Base-by-base conservation (phyloP, 805 yeast species). In the Candida patagonica region DNA sequence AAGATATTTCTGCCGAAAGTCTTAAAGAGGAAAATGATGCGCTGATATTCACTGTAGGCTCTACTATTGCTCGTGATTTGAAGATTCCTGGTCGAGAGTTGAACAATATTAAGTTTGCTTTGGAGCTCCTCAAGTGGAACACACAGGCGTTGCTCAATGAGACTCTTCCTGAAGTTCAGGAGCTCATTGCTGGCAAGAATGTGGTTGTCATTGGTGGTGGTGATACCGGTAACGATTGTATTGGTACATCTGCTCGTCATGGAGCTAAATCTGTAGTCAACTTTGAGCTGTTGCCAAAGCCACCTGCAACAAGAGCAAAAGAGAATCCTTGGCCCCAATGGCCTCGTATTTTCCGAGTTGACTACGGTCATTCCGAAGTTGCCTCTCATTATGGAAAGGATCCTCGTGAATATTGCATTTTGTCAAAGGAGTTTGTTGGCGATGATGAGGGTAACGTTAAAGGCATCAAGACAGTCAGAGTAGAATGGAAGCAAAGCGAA, bases 321-420 rank as follows among this genome's bases (percentile, higher is more conserved):
- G 96, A 92, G 65, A 89, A 89, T 66, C 97, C 98, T 63, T 89
- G 98, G 98, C 98, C 98, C 32, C 98, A 89, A 68, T 89, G 97
- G 97, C 97, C 98, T 52, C 74, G 96, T 60, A 76, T 92, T 55
- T 89, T 92, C 81, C 77, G 97, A 57, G 94, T 89, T 44, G 98
- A 89, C 67, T 89, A 89, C 59, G 98, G 98, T 52, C 98, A 89
- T 65, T 73, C 88, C 48, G 98, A 89, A 65, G 97, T 92, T 43
- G 74, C 82, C 44, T 83, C 84, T 37, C 96, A 88, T 63, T 89
- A 88, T 61, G 97, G 97, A 49, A 81, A 80, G 64, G 98, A 89
- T 63, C 97, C 97, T 42, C 82, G 98, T 68, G 96, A 92, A 61
- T 89, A 87, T 67, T 83, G 94, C 57, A 89, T 89, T 55, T 71